Evolutionary conservation across 352 stramenopile species (phyloP).

Genomic region (Phytophthora fragariae): DNA sequence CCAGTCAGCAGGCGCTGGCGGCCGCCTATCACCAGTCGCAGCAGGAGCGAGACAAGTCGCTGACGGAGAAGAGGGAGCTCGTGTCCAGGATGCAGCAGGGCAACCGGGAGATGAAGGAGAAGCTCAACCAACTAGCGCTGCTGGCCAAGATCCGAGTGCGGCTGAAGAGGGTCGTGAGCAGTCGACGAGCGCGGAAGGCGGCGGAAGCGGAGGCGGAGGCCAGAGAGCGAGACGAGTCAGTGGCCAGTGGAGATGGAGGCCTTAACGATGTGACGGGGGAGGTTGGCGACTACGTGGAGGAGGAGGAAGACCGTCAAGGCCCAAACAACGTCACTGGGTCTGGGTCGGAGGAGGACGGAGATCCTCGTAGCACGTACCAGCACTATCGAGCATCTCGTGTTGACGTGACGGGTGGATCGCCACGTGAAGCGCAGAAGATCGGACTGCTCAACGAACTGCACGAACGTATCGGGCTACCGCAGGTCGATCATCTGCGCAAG

Average conservation of each 20-base stretch:
- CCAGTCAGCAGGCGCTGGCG: slow-evolving; percentile 48
- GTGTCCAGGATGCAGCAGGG: slow-evolving; percentile 69
- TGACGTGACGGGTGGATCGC: slow-evolving; percentile 22
- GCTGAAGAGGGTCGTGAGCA: slow-evolving; percentile 57
- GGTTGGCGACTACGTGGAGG: slow-evolving; percentile 14
- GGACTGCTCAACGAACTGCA: slow-evolving; percentile 86
- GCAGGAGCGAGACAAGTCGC: slow-evolving; percentile 42
- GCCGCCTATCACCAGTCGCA: slow-evolving; percentile 61
- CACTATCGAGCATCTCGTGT: slow-evolving; percentile 1
- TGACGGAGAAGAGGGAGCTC: slow-evolving; percentile 68
- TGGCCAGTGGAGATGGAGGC: slow-evolving; percentile 16
- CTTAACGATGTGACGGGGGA: slow-evolving; percentile 45
- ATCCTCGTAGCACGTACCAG: slow-evolving; percentile 8
- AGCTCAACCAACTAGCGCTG: slow-evolving; percentile 68
- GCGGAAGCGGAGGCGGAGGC: slow-evolving; percentile 28
- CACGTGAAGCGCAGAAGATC: slow-evolving; percentile 64
- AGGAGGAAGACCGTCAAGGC: slow-evolving; percentile 17
- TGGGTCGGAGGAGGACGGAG: slow-evolving; percentile 30
- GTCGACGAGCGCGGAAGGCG: slow-evolving; percentile 60
- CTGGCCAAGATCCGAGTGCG: slow-evolving; percentile 64
- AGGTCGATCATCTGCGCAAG: slow-evolving; percentile 70
- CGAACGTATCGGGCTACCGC: slow-evolving; percentile 66
- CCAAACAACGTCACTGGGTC: slow-evolving; percentile 30
- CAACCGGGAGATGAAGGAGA: slow-evolving; percentile 67
- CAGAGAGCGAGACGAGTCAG: slow-evolving; percentile 4